These are phyloP conservation scores for Leccinum pachyderme DNA, from an alignment of 1,284 basidiomycete genomes.

Conservation along the genomic window DNA sequence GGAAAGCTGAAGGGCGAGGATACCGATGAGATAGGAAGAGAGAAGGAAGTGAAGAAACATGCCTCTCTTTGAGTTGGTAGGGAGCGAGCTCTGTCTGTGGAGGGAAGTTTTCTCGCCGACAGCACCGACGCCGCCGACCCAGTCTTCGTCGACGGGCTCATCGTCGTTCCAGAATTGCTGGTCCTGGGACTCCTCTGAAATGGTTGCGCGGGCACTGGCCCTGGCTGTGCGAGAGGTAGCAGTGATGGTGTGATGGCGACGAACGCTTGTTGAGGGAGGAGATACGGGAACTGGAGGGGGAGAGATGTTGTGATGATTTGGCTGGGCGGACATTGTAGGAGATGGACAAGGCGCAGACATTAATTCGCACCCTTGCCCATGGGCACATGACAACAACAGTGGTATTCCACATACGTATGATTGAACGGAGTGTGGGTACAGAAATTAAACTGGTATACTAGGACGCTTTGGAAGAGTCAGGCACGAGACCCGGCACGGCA, in stretches of 20 bases:
- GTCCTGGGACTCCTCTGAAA: slow-evolving; percentile 67
- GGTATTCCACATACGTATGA: too few relatives aligned
- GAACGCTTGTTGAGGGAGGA: slow-evolving; percentile 48
- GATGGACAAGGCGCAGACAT: not conserved
- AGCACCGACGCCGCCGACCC: slow-evolving; percentile 75
- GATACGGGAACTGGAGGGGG: slow-evolving; percentile 37
- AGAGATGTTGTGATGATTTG: slow-evolving; percentile 27
- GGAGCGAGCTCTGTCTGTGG: slow-evolving; percentile 77
- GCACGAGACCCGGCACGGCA: slow-evolving; percentile 42
- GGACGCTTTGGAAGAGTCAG: slow-evolving; percentile 14
- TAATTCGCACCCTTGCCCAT: slow-evolving; percentile 26
- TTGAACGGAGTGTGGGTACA: not conserved
- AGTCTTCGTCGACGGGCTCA: slow-evolving; percentile 73
- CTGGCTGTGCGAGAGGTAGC: slow-evolving; percentile 67
- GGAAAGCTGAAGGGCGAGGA: slow-evolving; percentile 38
- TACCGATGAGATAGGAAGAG: slow-evolving; percentile 9
- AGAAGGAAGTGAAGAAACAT: slow-evolving; percentile 21
- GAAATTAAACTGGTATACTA: not conserved
- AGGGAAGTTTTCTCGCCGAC: slow-evolving; percentile 78
- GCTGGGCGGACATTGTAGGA: slow-evolving; percentile 26
- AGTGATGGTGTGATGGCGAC: slow-evolving; percentile 81
- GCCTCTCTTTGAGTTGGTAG: slow-evolving; percentile 79
- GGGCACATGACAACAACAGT: slow-evolving; percentile 21
- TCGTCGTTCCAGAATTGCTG: slow-evolving; percentile 69
- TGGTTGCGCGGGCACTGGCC: slow-evolving; percentile 55